Base-by-base conservation (phyloP, 2,329 filamentous ascomycete species). In the Domatiomyces catenatus region DNA sequence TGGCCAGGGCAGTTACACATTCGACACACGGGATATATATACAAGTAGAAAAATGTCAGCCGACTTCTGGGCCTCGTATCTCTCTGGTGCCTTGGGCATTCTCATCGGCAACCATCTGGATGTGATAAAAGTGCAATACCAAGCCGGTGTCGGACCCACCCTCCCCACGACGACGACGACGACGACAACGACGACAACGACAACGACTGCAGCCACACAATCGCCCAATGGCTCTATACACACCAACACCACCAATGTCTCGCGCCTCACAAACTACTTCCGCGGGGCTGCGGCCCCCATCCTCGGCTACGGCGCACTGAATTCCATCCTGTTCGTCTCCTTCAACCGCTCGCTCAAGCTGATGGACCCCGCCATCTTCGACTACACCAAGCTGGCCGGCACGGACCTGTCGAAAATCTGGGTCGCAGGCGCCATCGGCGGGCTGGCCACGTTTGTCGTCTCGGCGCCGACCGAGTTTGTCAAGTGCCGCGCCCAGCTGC, bases 1-100 rank as follows among this genome's bases (percentile, higher is more conserved):
- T 24, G 22, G 22, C 3, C 3, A 24, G 6, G 22, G 3, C 22
- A 24, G 22, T 24, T 24, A 24, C 22, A 24, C 22, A 24, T 24
- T 24, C 22, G 6, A 24, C 22, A 2, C 32, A 39, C 3, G 3
- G 6, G n/a, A n/a, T 15, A 45, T n/a, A 45, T n/a, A 19, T 45
- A 39, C 2, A 39, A 15, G 15, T 5, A 36, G 6, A 24, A 50
- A 26, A 48, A 90, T 92, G 85, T 86, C 85, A 48, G 79, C 86
- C 59, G 89, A 94, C 64, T 95, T 95, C 67, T 94, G 86, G 85
- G 86, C 89, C 52, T 88, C 89, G 61, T 95, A 94, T 67, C 69
- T 92, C 54, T 90, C 84, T 63, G 90, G 90, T 49, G 87, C 84
- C 51, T 74, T 83, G 47, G 86, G 87, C 45, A 95, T 95, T 60